Base-by-base conservation (phyloP, 2,329 filamentous ascomycete genomes). In the Didymella pomorum region DNA sequence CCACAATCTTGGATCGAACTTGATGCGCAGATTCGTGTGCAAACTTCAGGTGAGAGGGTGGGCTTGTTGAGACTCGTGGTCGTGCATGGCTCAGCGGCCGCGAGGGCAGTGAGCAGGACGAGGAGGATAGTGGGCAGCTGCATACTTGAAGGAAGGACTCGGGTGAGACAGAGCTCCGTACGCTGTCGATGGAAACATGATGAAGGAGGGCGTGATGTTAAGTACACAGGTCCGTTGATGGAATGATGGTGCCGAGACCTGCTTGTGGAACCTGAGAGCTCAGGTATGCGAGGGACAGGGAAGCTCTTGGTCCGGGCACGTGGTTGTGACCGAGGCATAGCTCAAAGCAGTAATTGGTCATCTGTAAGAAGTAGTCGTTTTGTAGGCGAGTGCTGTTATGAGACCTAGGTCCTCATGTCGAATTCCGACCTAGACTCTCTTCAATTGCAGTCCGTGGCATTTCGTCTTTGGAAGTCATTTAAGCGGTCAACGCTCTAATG, bases 221-320 rank as follows among this genome's bases (percentile, higher is more conserved):
- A 46, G 28, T 47, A 47, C 12, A 41, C 25, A 23, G 1, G 16
- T 29, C 26, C n/a, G 35, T 11, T 20, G 5, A 9, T 44, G 56
- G 56, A 50, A 49, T 56, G 52, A 18, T 31, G 37, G 4, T 26
- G 48, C 35, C 35, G 6, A 48, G 37, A 46, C 14, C 23, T 47
- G 18, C 20, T 31, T 44, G 56, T 58, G 56, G 25, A 23, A 53
- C 56, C 45, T 47, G 41, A 54, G 45, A 35, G n/a, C 5, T 53
- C 33, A 54, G 56, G 46, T 50, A 53, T 58, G 56, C 35, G 25
- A 43, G 33, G 33, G 18, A 18, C 16, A 16, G 44, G 23, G 10
- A 18, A n/a, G 31, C 12, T 45, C 6, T 37, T 41, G 14, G 20
- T 37, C 23, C 4, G 8, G 37, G 16, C 8, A 11, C 31, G 23